Percentiles rank a stretch among this genome's conserved stretches.
These are phyloP conservation scores for Mortierella polycephala DNA, from an alignment of 371 early-diverging fungal species.

Conservation along the genomic window DNA sequence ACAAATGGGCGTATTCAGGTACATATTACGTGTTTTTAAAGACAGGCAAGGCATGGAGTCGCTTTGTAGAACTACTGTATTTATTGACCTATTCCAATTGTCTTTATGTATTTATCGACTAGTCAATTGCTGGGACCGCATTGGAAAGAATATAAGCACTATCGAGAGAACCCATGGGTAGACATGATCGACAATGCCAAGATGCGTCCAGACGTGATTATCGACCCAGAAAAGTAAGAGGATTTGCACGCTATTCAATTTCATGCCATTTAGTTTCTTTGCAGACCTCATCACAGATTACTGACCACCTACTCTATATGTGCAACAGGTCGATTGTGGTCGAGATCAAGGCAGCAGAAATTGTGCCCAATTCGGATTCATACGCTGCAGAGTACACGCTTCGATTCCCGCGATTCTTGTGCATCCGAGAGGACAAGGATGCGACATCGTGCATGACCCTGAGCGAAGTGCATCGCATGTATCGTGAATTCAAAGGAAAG, in stretches of 20 bases:
- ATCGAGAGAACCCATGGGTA: constrained; percentile 46
- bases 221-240: constrained; percentile 63
- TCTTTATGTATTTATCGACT: background rate
- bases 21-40: background rate
- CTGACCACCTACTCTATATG: too few species aligned
- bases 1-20: constrained; percentile 62
- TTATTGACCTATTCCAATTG: too few species aligned
- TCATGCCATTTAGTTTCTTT: too few species aligned
- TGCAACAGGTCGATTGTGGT: constrained; percentile 66
- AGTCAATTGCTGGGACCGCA: constrained; percentile 34
- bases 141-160: constrained; percentile 47
- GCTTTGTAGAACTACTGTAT: too few species aligned
- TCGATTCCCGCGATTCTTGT: constrained; percentile 80
- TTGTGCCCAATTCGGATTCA: constrained; percentile 59
- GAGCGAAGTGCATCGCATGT: constrained; percentile 51
- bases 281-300: too few species aligned
- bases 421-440: constrained; percentile 73
- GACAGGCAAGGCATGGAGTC: background rate
- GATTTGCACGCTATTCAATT: too few species aligned
- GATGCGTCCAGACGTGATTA: constrained; percentile 75
- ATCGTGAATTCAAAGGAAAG: constrained; percentile 48
- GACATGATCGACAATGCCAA: constrained; percentile 56
- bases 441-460: constrained; percentile 67
- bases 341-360: constrained; percentile 75
- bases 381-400: constrained; percentile 74